A percentile compares a stretch with the other conserved stretches of the same genome.
Evolutionary conservation across 352 stramenopile species (phyloP).

Genomic region (Pythium periplocum): DNA sequence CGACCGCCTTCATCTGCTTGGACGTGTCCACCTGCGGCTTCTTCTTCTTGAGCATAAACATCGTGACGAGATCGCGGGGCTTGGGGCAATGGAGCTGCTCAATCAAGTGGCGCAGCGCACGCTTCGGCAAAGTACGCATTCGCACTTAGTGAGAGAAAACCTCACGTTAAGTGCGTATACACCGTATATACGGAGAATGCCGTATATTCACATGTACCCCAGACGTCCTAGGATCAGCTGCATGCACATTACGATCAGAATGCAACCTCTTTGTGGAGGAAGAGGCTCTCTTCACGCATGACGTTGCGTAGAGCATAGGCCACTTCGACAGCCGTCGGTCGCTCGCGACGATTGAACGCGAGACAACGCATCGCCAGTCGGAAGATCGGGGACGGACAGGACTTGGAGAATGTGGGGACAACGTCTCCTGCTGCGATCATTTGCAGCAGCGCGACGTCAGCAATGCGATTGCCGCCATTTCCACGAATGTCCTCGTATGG

Average conservation of each 20-base stretch:
- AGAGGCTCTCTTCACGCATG: no score
- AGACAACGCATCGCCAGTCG: conserved; percentile 28
- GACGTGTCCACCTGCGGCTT: conserved; percentile 73
- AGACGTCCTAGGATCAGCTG: no score
- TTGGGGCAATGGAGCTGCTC: background rate
- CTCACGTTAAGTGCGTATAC: no score
- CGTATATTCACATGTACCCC: no score
- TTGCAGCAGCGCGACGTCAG: conserved; percentile 32
- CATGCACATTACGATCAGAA: no score
- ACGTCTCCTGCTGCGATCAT: conserved; percentile 31
- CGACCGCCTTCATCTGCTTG: conserved; percentile 74
- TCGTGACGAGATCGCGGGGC: conserved; percentile 14
- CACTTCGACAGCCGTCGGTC: conserved; percentile 31
- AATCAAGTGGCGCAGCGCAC: no score
- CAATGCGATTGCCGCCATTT: conserved; percentile 20
- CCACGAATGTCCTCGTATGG: conserved; percentile 29
- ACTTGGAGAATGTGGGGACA: conserved; percentile 21
- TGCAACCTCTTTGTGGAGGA: no score
- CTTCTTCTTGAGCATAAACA: conserved; percentile 89
- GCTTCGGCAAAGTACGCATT: conserved; percentile 15
- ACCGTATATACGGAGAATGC: no score
- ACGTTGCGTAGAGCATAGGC: conserved; percentile 28
- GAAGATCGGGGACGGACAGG: conserved; percentile 23
- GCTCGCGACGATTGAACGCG: conserved; percentile 17
- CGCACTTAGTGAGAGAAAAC: background rate